Evolutionary conservation across 257 asterid genomes (phyloP).

Genomic region (Penstemon newberryi): DNA sequence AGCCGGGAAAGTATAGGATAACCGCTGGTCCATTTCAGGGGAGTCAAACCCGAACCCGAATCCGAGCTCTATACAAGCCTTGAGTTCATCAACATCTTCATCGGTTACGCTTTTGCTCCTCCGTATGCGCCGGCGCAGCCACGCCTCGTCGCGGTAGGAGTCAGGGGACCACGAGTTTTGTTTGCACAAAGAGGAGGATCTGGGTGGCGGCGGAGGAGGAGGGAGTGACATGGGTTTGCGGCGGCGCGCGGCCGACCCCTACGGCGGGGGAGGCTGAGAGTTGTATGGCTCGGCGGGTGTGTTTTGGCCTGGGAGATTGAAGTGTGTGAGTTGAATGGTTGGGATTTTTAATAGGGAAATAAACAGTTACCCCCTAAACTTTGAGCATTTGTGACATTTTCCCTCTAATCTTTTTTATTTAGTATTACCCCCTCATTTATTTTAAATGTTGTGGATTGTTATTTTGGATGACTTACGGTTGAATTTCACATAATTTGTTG

Average conservation of each 20-base stretch:
- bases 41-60: conserved; percentile 69
- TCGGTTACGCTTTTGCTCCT: conserved; percentile 70
- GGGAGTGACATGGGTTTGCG: conserved; percentile 16
- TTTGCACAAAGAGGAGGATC: conserved; percentile 40
- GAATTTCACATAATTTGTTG: no score
- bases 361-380: no score
- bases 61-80: conserved; percentile 68
- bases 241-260: conserved; percentile 51
- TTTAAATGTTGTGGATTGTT: no score
- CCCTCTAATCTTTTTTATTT: no score
- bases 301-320: neutral
- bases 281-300: conserved; percentile 20
- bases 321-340: neutral
- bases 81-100: conserved; percentile 77
- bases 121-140: conserved; percentile 48
- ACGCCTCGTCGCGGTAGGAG: conserved; percentile 62
- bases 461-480: no score
- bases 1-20: conserved; percentile 73
- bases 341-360: no score
- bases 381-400: no score
- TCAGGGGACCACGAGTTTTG: conserved; percentile 79
- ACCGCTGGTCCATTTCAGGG: conserved; percentile 63
- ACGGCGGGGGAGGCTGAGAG: conserved; percentile 52
- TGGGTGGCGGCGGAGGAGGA: conserved; percentile 20
- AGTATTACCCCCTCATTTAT: no score